A percentile compares a stretch with the other conserved stretches of the same genome.
Evolutionary conservation across 2,329 filamentous ascomycete genomes (phyloP).

Genomic region (Acrocalymma vagum): DNA sequence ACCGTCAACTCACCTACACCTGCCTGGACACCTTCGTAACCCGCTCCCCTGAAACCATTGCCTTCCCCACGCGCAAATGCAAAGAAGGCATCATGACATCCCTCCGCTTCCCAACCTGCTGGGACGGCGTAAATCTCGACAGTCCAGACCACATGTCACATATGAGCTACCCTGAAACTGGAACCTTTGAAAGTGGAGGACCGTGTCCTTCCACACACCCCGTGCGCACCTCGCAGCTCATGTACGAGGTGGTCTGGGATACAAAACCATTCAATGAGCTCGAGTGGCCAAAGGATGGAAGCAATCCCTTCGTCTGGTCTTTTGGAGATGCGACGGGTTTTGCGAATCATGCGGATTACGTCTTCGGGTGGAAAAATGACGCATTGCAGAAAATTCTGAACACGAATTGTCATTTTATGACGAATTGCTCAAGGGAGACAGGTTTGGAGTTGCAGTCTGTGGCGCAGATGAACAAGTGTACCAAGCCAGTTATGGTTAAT

Average conservation of each 20-base stretch:
- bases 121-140: slow-evolving; percentile 40
- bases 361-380: slow-evolving; percentile 30
- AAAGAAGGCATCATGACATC: slow-evolving; percentile 27
- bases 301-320: slow-evolving; percentile 26
- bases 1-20: slow-evolving; percentile 27
- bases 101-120: slow-evolving; percentile 35
- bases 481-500: slow-evolving; percentile 16
- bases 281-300: slow-evolving; percentile 25
- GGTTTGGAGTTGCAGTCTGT: slow-evolving; percentile 25
- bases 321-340: slow-evolving; percentile 27
- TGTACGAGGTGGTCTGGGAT: slow-evolving; percentile 29
- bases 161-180: slow-evolving; percentile 27
- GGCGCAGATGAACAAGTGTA: slow-evolving; percentile 30
- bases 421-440: slow-evolving; percentile 25
- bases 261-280: slow-evolving; percentile 24
- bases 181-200: slow-evolving; percentile 27
- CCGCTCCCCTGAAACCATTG: slow-evolving; percentile 18
- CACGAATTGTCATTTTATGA: slow-evolving; percentile 24
- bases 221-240: slow-evolving; percentile 23
- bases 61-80: slow-evolving; percentile 18
- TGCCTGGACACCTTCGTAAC: slow-evolving; percentile 23
- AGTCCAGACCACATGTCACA: slow-evolving; percentile 56
- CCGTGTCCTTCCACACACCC: slow-evolving; percentile 25
- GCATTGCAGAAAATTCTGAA: slow-evolving; percentile 28
- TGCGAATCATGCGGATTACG: slow-evolving; percentile 28